Base-by-base conservation (phyloP, 306 rosid genomes). In the Fragaria vesca region DNA sequence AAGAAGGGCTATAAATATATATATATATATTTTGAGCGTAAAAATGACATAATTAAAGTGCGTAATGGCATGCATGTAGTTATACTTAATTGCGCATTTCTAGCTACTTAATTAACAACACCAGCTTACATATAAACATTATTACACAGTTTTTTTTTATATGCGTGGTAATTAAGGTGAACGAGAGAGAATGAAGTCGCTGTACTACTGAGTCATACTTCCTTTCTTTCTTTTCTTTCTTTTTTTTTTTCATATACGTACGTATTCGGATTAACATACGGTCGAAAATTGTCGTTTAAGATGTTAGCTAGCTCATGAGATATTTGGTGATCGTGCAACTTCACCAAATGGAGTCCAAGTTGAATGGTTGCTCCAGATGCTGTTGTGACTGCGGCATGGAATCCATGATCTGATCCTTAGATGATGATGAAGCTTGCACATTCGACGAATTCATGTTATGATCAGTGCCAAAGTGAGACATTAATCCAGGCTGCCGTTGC, bases 261-360 rank as follows among this genome's bases (percentile, higher is more conserved):
- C 69, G 43, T 63, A 15, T 63, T n/a, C 9, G 12, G 42, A 63
- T 32, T 32, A 63, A 63, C 45, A 32, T 32, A 63, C 69, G 12
- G 69, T 38, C 6, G 71, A 66, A 66, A 66, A 66, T 8, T 66
- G 47, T 18, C 26, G 26, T 75, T 28, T 52, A 62, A 75, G 78
- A 75, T 28, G 60, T 75, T 30, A 34, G 40, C 21, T 20, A 62
- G 71, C 48, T 18, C 50, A 75, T 62, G 13, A n/a, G 3, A 40
- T 47, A 26, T 46, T 12, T 47, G 74, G 48, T 46, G 24, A 46
- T 46, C 34, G 4, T 21, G n/a, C 30, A 3, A 26, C 74, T 70
- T 94, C 90, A 93, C 98, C 97, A 93, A 40, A 89, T 71, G 88
- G 98, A 93, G 93, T 95, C 98, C 96, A 88, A 81, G 80, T 89